Conservation (phyloP, 192 early-diverging fungal genomes). For the Phlyctochytrium bullatum region DNA sequence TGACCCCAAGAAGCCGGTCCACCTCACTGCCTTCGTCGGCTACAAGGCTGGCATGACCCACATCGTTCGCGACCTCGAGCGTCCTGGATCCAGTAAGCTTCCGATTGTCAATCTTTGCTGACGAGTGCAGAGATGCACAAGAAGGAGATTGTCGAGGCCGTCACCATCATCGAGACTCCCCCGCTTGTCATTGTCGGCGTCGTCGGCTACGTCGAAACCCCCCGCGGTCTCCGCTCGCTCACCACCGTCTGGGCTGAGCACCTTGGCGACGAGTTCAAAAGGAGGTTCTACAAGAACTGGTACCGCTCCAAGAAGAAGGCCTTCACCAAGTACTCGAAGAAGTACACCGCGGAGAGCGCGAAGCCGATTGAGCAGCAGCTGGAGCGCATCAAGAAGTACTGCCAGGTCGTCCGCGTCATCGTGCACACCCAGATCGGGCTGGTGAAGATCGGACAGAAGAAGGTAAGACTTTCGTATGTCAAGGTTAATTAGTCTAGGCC, state of each 20-base stretch:
- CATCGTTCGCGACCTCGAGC: conserved; percentile 98
- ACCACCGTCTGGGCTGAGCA: conserved; percentile 99
- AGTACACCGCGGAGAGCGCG: conserved; percentile 79
- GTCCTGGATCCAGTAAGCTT: conserved; percentile 84
- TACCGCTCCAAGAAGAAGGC: conserved; percentile 99
- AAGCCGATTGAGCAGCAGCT: conserved; percentile 85
- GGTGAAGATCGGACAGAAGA: conserved; percentile 95
- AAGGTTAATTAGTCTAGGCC: conserved; percentile 43
- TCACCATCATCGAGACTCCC: conserved; percentile 97
- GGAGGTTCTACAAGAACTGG: conserved; percentile 99
- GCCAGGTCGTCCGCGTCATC: conserved; percentile 94
- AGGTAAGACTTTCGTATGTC: conserved; percentile 40
- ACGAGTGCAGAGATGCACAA: conserved; percentile 85
- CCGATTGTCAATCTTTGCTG: conserved; percentile 25
- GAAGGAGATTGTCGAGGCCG: conserved; percentile 99
- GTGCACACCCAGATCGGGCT: conserved; percentile 97
- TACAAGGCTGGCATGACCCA: conserved; percentile 99
- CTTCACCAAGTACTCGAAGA: conserved; percentile 99
- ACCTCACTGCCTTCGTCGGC: conserved; percentile 98
- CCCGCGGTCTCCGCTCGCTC: conserved; percentile 94
- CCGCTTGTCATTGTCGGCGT: conserved; percentile 97
- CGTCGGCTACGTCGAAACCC: conserved; percentile 99
- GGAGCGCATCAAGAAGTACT: conserved; percentile 99
- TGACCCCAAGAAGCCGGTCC: conserved; percentile 88
- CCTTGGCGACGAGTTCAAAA: conserved; percentile 93